These are phyloP conservation scores for Corymbia calophylla DNA, from an alignment of 441 rosid species.

Conservation along the genomic window DNA sequence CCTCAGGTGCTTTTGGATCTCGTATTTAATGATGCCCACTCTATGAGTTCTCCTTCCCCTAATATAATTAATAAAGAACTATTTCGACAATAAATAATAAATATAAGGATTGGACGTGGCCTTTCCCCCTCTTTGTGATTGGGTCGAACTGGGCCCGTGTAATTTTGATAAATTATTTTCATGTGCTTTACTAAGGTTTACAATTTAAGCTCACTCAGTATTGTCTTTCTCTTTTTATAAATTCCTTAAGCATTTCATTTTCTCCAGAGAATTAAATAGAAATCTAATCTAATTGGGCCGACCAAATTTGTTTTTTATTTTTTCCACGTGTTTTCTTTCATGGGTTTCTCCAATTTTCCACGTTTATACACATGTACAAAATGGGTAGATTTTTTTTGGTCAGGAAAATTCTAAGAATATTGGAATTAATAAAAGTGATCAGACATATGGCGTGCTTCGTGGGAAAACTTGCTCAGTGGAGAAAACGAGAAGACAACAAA, in stretches of 20 bases:
- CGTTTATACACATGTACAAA: not conserved
- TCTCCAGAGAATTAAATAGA: not conserved
- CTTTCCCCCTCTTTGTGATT: not conserved
- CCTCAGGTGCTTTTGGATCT: too few relatives aligned
- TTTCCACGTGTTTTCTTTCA: not conserved
- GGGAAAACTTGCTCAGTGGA: not conserved
- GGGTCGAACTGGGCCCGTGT: not conserved
- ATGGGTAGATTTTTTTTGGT: not conserved
- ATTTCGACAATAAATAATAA: too few relatives aligned
- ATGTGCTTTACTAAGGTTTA: not conserved
- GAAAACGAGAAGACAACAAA: not conserved
- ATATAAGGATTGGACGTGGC: not conserved
- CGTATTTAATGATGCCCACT: too few relatives aligned
- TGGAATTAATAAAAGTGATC: too few relatives aligned
- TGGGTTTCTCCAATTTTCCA: not conserved
- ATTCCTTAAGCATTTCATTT: not conserved
- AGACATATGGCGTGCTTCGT: not conserved
- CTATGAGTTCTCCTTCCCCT: too few relatives aligned
- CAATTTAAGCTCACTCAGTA: not conserved
- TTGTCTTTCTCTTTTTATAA: too few relatives aligned
- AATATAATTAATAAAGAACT: too few relatives aligned
- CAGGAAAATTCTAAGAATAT: too few relatives aligned
- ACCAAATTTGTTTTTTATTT: too few relatives aligned
- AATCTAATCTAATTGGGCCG: not conserved
- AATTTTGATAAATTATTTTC: not conserved